Percentiles rank a stretch among this genome's conserved stretches.
Evolutionary conservation across 305 asterid species (phyloP).

Genomic region (Rubia balearica): DNA sequence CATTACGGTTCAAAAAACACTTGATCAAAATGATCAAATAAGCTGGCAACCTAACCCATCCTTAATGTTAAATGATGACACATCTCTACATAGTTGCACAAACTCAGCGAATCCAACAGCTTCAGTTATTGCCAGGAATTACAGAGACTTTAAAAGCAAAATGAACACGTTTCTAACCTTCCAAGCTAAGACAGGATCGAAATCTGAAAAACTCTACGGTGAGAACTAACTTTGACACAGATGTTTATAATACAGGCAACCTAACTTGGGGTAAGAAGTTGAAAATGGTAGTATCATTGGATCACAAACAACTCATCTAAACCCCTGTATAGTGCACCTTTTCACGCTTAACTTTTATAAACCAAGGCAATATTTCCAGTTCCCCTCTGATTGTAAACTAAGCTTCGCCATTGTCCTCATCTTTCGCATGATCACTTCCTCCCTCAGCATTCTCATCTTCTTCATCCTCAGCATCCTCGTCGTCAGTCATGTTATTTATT

Average conservation of each 20-base stretch:
- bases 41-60: neutral
- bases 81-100: neutral
- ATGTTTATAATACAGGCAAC: conserved; percentile 20
- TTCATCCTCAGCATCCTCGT: conserved; percentile 35
- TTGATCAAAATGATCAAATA: neutral
- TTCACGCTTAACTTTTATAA: conserved; percentile 1
- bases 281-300: neutral
- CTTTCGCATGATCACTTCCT: conserved; percentile 16
- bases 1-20: neutral
- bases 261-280: conserved; percentile 10
- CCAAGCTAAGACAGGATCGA: neutral
- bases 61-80: conserved; percentile 16
- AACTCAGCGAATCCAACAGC: conserved; percentile 4
- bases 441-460: conserved; percentile 23
- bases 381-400: conserved; percentile 5
- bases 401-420: conserved; percentile 15
- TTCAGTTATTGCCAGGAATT: conserved; percentile 5
- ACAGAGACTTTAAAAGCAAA: conserved; percentile 7
- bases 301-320: neutral
- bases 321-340: conserved; percentile 11
- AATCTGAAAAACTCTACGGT: conserved; percentile 10
- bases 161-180: conserved; percentile 14
- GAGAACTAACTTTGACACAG: conserved; percentile 3
- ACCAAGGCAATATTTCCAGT: neutral
- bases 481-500: conserved; percentile 39